These are phyloP conservation scores for Aspergillus hancockii DNA, from an alignment of 495 filamentous ascomycete species.

Conservation along the genomic window DNA sequence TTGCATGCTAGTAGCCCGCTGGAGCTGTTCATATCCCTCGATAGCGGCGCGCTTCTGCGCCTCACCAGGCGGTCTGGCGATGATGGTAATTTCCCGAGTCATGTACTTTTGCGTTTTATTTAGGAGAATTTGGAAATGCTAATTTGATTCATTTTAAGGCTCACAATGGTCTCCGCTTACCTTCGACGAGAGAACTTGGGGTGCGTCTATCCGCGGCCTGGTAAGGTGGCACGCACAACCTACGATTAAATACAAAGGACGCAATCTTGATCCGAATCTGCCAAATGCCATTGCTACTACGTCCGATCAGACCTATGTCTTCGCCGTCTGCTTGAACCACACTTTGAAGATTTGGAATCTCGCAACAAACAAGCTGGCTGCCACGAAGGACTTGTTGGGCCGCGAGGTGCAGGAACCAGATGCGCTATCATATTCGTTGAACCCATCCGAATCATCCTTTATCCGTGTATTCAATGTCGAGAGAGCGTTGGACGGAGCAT, in stretches of 20 bases:
- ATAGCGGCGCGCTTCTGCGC: slow-evolving; percentile 78
- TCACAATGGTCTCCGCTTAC: slow-evolving; percentile 74
- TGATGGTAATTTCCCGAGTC: slow-evolving; percentile 54
- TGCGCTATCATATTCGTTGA: slow-evolving; percentile 66
- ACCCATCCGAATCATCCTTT: slow-evolving; percentile 70
- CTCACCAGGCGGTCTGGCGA: slow-evolving; percentile 66
- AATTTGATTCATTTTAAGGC: slow-evolving; percentile 35
- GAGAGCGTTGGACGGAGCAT: slow-evolving; percentile 52
- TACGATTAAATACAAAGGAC: slow-evolving; percentile 63
- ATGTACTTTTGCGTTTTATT: neutral
- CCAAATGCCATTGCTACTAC: slow-evolving; percentile 65
- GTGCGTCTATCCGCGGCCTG: slow-evolving; percentile 67
- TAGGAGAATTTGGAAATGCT: slow-evolving; percentile 11
- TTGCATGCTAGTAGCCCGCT: slow-evolving; percentile 70
- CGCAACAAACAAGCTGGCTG: slow-evolving; percentile 66
- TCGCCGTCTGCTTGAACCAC: slow-evolving; percentile 85
- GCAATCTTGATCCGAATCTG: slow-evolving; percentile 64
- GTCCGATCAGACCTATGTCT: slow-evolving; percentile 68
- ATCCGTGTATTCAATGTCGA: slow-evolving; percentile 68
- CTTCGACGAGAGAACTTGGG: slow-evolving; percentile 79
- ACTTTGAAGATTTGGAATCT: slow-evolving; percentile 85
- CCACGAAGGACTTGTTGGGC: slow-evolving; percentile 70
- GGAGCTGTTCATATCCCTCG: slow-evolving; percentile 75
- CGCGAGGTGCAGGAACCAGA: slow-evolving; percentile 56
- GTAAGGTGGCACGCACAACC: slow-evolving; percentile 69